Percentiles rank a stretch among this genome's conserved stretches.
phyloP scores from a whole-genome alignment of 106 monocot genomes.

The Allium cepa region DNA sequence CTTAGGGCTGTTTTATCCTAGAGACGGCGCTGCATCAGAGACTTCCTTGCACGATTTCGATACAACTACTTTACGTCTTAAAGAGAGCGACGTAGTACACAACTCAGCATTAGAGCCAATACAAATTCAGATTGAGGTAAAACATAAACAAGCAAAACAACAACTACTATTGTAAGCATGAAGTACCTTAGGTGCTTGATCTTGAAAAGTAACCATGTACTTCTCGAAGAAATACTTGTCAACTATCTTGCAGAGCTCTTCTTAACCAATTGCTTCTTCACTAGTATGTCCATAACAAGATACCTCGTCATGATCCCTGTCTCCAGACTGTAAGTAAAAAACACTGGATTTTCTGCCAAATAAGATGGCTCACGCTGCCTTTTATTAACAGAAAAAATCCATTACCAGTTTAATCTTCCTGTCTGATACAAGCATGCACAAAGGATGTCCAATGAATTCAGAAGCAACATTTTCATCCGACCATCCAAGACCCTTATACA shows the following conservation, averaged over 20 bases:
- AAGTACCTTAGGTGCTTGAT: neutral
- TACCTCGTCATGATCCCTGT: constrained; percentile 31
- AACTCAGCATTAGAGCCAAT: neutral
- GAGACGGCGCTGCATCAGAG: too few relatives aligned
- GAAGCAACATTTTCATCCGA: constrained; percentile 24
- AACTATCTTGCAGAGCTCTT: neutral
- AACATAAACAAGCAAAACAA: too few relatives aligned
- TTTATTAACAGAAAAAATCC: constrained; percentile 21
- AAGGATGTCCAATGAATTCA: constrained; percentile 29
- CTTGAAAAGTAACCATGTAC: constrained; percentile 19
- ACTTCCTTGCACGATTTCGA: too few relatives aligned
- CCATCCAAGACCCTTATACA: constrained; percentile 40
- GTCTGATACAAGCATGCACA: constrained; percentile 17
- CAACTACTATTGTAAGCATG: neutral
- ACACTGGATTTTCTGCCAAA: constrained; percentile 1
- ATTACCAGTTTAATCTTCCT: constrained; percentile 20
- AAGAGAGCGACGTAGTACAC: neutral
- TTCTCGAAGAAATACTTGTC: neutral
- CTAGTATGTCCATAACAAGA: constrained; percentile 12
- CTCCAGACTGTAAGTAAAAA: constrained; percentile 27
- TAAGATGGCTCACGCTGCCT: neutral
- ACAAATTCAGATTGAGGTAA: too few relatives aligned
- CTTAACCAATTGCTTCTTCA: neutral
- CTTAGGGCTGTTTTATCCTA: too few relatives aligned
- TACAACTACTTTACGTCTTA: too few relatives aligned